Conservation (phyloP, 108 stramenopile species). For the Cyclotella choctawhatcheeana region DNA sequence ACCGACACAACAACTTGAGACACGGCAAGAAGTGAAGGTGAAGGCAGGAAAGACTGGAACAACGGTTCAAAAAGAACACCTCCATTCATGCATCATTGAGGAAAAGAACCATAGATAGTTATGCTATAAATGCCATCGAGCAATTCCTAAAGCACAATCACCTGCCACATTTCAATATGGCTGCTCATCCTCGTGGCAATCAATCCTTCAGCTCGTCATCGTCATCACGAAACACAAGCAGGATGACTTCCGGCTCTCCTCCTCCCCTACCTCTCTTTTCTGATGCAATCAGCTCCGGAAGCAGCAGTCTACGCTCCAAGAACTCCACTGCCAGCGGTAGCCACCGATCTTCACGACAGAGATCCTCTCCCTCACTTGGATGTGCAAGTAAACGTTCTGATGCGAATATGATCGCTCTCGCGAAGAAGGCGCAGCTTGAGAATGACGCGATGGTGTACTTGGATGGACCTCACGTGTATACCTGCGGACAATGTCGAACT, state of each 20-base stretch:
- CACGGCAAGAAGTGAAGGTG: neutral
- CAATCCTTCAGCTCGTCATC: neutral
- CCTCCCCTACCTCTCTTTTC: constrained; percentile 12
- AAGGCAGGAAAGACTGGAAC: no score
- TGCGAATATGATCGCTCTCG: constrained; percentile 22
- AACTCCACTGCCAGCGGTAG: constrained; percentile 11
- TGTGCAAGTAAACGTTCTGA: neutral
- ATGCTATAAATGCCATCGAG: no score
- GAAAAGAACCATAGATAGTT: no score
- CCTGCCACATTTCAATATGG: neutral
- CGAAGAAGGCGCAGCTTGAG: constrained; percentile 58
- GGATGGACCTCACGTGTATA: constrained; percentile 88
- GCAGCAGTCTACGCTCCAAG: constrained; percentile 15
- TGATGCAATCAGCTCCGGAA: neutral
- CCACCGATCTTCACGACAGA: neutral
- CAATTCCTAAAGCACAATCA: no score
- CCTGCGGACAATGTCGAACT: constrained; percentile 88
- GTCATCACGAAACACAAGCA: neutral
- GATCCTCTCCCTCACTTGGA: constrained; percentile 2
- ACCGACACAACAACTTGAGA: no score
- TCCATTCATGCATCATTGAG: no score
- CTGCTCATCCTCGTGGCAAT: constrained; percentile 1
- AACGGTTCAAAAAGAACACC: no score
- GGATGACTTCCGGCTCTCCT: neutral
- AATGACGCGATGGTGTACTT: constrained; percentile 91